Evolutionary conservation across 257 asterid genomes (phyloP), one percentile per base, ranked within the genome.

Genomic region (Jasminum sambac): DNA sequence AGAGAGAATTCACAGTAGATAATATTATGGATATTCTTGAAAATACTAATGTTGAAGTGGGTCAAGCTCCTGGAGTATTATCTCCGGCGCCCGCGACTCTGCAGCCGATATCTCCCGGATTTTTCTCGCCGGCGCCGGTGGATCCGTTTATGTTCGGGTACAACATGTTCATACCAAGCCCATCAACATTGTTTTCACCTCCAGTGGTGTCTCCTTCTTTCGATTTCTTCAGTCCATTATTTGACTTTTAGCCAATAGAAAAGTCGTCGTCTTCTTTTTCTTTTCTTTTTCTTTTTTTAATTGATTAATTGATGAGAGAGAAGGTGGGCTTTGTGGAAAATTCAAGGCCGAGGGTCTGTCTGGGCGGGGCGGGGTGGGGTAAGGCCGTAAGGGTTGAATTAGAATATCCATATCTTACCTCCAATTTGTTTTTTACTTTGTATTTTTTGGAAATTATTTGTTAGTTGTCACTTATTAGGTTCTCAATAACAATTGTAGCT

Each of bases 51-150:
- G 79, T 74, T 21, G 93, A 83, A 69, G 11, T 72, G 81, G 83
- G 87, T 5, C 84, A 79, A 21, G 44, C 71, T n/a, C 90, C 95
- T n/a, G 96, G 98, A 16, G 91, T 94, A 44, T 65, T 94, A 2
- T 83, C 97, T 11, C 98, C 98, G 74, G 97, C 89, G 36, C 98
- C 98, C 72, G 79, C 79, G n/a, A 83, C 76, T 14, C 25, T 90
- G 57, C 95, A 81, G 0, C 90, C 92, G 1, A 78, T 86, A 39
- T 80, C 95, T 7, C 82, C 96, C 26, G 97, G 98, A 8, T 75
- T 88, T 64, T 93, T 90, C 76, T 85, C 96, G 13, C 96, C 97
- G 82, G 79, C 93, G 66, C 60, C 66, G 38, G 69, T 73, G 43
- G 91, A 89, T 77, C 89, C 94, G 24, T 81, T 85, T 46, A 76